Base-by-base conservation (phyloP, 768 basidiomycete genomes). In the Auricularia auricula-judae region DNA sequence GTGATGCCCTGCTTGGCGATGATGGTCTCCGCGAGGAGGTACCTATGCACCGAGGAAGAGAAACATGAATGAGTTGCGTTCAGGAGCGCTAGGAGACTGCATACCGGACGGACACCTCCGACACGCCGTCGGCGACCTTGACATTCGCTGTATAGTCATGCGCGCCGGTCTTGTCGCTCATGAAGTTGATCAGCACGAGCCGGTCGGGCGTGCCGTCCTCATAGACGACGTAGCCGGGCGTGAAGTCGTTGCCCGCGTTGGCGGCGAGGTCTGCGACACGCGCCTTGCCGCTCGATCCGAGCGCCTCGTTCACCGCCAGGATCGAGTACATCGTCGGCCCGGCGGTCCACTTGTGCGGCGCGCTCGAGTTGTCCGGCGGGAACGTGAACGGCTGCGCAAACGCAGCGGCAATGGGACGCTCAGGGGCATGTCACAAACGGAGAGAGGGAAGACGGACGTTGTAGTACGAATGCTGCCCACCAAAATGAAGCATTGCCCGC, bases 321-420 rank as follows among this genome's bases (percentile, higher is more conserved):
- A 86, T 80, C 1, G 90, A 80, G 73, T 92, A 93, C 76, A 88
- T 91, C 56, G 87, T 74, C 0, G 87, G 81, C 3, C 88, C 88
- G 44, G 88, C 79, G 1, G 87, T 87, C 89, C 89, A 92, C 73
- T 87, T 76, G 65, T 81, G 81, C 78, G 83, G 0, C 76, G 67
- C 0, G 84, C 80, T 67, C 84, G 78, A 67, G 86, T 87, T n/a
- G 74, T 77, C 35, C 70, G 70, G 5, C 81, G 81, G 2, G 82
- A 82, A 0, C 82, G 81, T 67, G 77, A 74, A 75, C 36, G 70
- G 74, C 68, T 75, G 63, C 18, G n/a, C 16, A 1, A 29, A 39
- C n/a, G n/a, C 18, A 29, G 21, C 33, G 29, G 59, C 23, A 4
- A 56, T 23, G 33, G 34, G 3, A 44, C 47, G 12, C 21, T 44